phyloP scores from a whole-genome alignment of 2,329 filamentous ascomycete species.

The Helotiales sp. region DNA sequence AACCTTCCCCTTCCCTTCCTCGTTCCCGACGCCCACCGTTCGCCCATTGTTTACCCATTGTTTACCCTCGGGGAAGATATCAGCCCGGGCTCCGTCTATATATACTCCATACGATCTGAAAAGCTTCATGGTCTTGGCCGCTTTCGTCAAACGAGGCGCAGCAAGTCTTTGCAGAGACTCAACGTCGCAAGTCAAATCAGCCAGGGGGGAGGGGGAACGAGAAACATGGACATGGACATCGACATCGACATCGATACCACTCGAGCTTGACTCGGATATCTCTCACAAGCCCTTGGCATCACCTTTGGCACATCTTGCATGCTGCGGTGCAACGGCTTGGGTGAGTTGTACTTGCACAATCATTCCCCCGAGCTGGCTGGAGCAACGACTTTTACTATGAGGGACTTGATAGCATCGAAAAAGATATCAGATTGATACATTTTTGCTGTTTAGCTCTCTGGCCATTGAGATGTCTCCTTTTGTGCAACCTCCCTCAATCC shows the following conservation, averaged over 20 bases:
- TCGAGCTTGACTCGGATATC: conserved; percentile 8
- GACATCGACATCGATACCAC: conserved; percentile 6
- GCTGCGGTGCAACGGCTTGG: conserved; percentile 5
- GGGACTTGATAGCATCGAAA: conserved; percentile 2
- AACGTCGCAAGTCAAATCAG: background rate
- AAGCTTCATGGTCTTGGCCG: conserved; percentile 2
- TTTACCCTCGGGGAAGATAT: background rate
- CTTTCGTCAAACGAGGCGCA: conserved; percentile 11
- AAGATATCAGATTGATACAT: conserved; percentile 9
- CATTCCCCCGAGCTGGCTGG: background rate
- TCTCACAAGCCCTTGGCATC: conserved; percentile 11
- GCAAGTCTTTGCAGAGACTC: background rate
- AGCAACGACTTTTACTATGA: background rate
- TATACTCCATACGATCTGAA: conserved; percentile 2
- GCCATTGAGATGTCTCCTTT: conserved; percentile 3
- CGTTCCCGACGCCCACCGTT: background rate
- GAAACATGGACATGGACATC: background rate
- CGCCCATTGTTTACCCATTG: background rate
- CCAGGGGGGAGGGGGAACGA: background rate
- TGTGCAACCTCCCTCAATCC: conserved; percentile 4
- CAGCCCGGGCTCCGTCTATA: conserved; percentile 8
- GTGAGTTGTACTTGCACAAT: conserved; percentile 3
- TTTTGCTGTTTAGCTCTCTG: background rate
- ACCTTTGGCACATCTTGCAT: background rate
- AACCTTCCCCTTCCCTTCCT: background rate